A percentile compares a stretch with the other conserved stretches of the same genome.
These are phyloP conservation scores for Lipomyces yamadae DNA, from an alignment of 805 yeast species.

Conservation along the genomic window DNA sequence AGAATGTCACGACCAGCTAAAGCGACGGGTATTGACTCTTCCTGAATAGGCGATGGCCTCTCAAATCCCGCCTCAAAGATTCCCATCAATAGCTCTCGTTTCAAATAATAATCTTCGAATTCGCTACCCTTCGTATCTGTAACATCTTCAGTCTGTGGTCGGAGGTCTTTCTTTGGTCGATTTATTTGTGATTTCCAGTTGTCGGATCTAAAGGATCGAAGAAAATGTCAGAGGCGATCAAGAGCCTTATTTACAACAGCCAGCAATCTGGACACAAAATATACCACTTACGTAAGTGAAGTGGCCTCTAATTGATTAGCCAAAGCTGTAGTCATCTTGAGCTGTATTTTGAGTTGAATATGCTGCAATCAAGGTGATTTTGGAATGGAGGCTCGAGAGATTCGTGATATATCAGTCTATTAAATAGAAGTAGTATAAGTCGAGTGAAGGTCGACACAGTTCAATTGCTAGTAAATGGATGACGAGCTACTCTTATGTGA, in stretches of 20 bases:
- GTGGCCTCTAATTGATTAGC: slow-evolving; percentile 32
- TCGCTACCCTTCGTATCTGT: slow-evolving; percentile 85
- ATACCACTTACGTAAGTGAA: slow-evolving; percentile 22
- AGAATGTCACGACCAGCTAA: slow-evolving; percentile 92
- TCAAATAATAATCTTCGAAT: slow-evolving; percentile 89
- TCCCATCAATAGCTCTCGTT: slow-evolving; percentile 95
- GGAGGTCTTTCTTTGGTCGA: slow-evolving; percentile 81
- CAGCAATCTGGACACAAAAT: not conserved
- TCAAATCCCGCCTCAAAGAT: slow-evolving; percentile 99
- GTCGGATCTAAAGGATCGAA: slow-evolving; percentile 33
- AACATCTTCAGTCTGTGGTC: slow-evolving; percentile 93
- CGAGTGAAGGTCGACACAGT: not conserved
- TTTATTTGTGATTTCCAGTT: slow-evolving; percentile 75
- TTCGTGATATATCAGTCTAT: not conserved
- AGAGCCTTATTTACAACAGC: not conserved
- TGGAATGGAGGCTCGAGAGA: not conserved
- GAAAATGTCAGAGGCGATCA: not conserved
- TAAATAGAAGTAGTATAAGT: not conserved
- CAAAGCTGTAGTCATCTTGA: slow-evolving; percentile 32
- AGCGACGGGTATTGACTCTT: slow-evolving; percentile 95
- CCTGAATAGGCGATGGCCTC: slow-evolving; percentile 97
- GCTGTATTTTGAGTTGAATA: not conserved
- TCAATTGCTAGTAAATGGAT: not conserved
- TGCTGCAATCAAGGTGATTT: not conserved
- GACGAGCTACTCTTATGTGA: slow-evolving; percentile 6